phyloP scores from a whole-genome alignment of 306 rosid genomes.

The Delonix regia region DNA sequence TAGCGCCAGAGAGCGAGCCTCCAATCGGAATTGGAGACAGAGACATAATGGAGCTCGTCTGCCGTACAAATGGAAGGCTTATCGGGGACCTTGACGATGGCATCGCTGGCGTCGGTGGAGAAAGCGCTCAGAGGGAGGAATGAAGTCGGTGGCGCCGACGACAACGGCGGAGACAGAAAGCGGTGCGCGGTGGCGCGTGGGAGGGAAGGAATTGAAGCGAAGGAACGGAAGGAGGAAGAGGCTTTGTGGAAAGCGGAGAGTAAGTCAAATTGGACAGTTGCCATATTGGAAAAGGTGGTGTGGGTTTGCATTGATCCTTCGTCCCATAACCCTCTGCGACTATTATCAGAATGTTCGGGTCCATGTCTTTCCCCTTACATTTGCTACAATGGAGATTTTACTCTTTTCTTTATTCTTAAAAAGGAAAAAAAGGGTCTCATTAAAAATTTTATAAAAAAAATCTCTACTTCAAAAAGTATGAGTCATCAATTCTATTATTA shows the following conservation, averaged over 20 bases:
- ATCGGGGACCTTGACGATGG: conserved; percentile 49
- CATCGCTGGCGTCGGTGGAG: conserved; percentile 43
- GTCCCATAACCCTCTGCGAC: background rate
- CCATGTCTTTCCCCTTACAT: too few species aligned
- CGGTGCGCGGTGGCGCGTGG: conserved; percentile 50
- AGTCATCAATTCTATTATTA: too few species aligned
- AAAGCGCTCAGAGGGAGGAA: conserved; percentile 60
- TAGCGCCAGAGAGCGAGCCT: conserved; percentile 97
- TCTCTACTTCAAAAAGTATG: too few species aligned
- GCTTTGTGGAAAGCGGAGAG: conserved; percentile 51
- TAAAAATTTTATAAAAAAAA: too few species aligned
- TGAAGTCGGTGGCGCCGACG: background rate
- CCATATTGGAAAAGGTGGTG: conserved; percentile 41
- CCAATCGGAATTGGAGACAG: conserved; percentile 86
- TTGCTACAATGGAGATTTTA: too few species aligned
- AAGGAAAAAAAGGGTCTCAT: too few species aligned
- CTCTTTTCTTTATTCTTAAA: too few species aligned
- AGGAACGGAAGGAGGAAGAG: conserved; percentile 49
- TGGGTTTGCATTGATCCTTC: background rate
- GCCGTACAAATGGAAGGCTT: conserved; percentile 92
- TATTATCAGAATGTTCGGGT: too few species aligned
- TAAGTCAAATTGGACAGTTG: conserved; percentile 62
- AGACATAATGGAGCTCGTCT: conserved; percentile 92
- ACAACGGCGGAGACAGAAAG: background rate
- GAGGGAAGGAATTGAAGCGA: conserved; percentile 27